Evolutionary conservation across 2,329 filamentous ascomycete species (phyloP).

Genomic region (Colletotrichum aenigma): DNA sequence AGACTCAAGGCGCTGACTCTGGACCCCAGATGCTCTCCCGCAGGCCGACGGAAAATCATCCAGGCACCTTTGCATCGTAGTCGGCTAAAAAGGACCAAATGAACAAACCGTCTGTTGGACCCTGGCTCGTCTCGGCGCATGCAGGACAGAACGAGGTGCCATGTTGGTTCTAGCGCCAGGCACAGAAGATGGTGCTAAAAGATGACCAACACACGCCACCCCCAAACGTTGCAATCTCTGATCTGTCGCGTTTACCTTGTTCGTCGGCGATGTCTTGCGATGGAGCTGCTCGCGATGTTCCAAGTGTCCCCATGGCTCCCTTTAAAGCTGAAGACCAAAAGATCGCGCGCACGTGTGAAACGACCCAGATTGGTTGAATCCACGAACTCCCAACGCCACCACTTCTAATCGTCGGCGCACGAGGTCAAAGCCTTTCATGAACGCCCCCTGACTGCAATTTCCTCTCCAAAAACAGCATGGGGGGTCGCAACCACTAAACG

Average conservation of each 20-base stretch:
- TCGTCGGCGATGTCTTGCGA: background rate
- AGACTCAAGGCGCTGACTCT: background rate
- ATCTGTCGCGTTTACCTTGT: background rate
- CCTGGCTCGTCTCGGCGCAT: background rate
- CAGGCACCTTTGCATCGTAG: background rate
- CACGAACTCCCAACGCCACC: background rate
- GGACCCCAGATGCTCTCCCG: background rate
- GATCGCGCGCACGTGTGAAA: background rate
- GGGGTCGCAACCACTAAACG: background rate
- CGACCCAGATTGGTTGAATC: background rate
- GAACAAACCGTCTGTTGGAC: background rate
- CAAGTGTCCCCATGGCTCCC: background rate
- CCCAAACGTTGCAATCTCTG: background rate
- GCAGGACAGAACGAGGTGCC: background rate
- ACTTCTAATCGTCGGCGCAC: background rate
- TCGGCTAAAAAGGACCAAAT: background rate
- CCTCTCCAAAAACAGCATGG: background rate
- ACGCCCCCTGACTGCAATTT: background rate
- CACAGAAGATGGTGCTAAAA: background rate
- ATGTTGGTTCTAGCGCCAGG: background rate
- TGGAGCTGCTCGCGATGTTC: background rate
- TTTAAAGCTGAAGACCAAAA: background rate
- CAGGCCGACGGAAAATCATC: background rate
- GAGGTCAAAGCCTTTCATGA: background rate
- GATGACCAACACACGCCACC: background rate